Conservation (phyloP, 441 rosid species). For the Populus hybrid region DNA sequence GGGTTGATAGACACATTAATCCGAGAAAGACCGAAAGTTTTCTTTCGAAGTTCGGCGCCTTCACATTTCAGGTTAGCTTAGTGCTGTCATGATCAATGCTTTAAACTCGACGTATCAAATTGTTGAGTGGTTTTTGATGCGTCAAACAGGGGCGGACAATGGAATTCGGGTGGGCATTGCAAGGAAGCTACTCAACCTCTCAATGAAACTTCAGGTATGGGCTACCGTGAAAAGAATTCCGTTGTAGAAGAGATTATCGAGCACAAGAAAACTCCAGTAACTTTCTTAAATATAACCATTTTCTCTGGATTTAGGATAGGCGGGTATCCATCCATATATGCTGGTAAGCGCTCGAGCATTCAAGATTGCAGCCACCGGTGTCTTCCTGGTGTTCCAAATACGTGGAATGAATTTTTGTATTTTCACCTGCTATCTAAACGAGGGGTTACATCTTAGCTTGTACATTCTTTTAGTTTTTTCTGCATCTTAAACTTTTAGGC, state of each 20-base stretch:
- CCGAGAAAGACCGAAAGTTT: constrained; percentile 63
- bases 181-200: constrained; percentile 61
- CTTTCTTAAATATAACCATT: constrained; percentile 58
- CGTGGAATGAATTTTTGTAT: constrained; percentile 80
- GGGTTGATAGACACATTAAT: constrained; percentile 73
- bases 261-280: constrained; percentile 75
- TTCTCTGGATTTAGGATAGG: constrained; percentile 72
- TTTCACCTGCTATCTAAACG: constrained; percentile 51
- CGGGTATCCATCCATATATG: constrained; percentile 74
- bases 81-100: not conserved
- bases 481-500: constrained; percentile 3
- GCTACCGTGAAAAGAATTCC: constrained; percentile 45
- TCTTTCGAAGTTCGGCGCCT: constrained; percentile 81
- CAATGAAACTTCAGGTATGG: constrained; percentile 32
- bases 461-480: constrained; percentile 22
- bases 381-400: constrained; percentile 87
- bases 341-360: constrained; percentile 35
- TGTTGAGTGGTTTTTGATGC: constrained; percentile 19
- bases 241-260: constrained; percentile 51
- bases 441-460: constrained; percentile 6
- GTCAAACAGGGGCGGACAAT: constrained; percentile 65
- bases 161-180: constrained; percentile 95
- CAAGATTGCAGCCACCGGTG: constrained; percentile 99
- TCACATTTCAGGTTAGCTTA: constrained; percentile 80
- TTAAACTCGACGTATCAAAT: not conserved